A percentile compares a stretch with the other conserved stretches of the same genome.
Evolutionary conservation across 352 stramenopile species (phyloP).

Genomic region (Plasmopara viticola): DNA sequence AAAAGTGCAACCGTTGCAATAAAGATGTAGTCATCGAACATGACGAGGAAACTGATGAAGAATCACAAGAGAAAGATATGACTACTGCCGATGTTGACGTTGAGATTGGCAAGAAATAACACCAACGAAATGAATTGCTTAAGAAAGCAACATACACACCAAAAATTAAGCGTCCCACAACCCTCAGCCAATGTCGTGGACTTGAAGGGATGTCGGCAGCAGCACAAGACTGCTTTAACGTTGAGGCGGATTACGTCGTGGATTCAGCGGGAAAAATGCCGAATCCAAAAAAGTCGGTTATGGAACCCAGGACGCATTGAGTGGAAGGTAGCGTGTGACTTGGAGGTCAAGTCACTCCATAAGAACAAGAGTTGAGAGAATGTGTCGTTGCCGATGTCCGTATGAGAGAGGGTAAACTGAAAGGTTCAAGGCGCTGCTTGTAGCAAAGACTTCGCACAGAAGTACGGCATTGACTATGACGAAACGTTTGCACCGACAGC

Average conservation of each 20-base stretch:
- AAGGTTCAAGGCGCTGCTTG: neutral
- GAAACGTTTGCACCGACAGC: no score
- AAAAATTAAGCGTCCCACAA: no score
- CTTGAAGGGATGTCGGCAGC: neutral
- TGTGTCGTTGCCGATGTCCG: neutral
- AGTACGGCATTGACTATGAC: no score
- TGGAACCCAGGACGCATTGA: neutral
- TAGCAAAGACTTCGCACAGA: no score
- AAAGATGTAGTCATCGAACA: neutral
- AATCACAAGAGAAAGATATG: no score
- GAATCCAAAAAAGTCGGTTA: neutral
- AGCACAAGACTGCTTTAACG: neutral
- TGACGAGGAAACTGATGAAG: neutral
- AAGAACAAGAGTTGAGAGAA: neutral
- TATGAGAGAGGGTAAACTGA: neutral
- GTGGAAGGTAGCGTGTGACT: neutral
- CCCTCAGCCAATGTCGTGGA: neutral
- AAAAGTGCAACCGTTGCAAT: neutral
- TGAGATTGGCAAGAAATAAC: no score
- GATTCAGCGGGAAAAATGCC: neutral
- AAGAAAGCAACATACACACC: no score
- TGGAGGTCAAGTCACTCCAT: neutral
- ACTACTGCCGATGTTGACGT: no score
- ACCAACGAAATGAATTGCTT: no score
- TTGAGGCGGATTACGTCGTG: neutral